Percentiles rank a stretch among this genome's conserved stretches.
Evolutionary conservation across 2,329 filamentous ascomycete genomes (phyloP).

Genomic region (Monosporascus sp.): DNA sequence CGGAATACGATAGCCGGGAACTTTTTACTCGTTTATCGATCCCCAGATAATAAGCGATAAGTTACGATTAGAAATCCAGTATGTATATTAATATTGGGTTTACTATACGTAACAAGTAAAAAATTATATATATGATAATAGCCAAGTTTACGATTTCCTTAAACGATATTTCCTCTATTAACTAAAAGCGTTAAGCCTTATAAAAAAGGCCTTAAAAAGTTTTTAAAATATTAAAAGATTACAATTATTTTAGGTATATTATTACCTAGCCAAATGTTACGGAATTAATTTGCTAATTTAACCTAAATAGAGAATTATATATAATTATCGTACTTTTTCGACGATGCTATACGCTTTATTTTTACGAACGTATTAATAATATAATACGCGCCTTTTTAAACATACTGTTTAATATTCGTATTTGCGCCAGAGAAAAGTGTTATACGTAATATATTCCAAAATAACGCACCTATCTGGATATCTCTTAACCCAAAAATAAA

Average conservation of each 20-base stretch:
- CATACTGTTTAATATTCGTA: constrained; percentile 26
- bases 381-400: constrained; percentile 24
- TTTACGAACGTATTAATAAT: constrained; percentile 19
- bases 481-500: constrained; percentile 9
- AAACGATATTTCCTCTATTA: constrained; percentile 27
- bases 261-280: not conserved
- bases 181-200: constrained; percentile 28
- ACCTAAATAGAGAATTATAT: constrained; percentile 1
- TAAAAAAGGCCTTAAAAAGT: constrained; percentile 15
- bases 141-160: constrained; percentile 23
- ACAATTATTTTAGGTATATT: constrained; percentile 7
- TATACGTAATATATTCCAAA: constrained; percentile 15
- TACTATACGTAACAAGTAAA: constrained; percentile 18
- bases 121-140: constrained; percentile 18
- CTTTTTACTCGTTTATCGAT: not conserved
- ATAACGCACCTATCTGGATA: constrained; percentile 15
- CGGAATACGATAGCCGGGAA: not conserved
- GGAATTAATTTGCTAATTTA: too few species aligned
- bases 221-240: constrained; percentile 7
- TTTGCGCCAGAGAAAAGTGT: constrained; percentile 26
- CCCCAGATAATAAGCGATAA: not conserved
- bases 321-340: constrained; percentile 13
- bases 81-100: constrained; percentile 28
- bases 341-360: constrained; percentile 20
- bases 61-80: constrained; percentile 14